These are phyloP conservation scores for Trichosporon sp. DNA, from an alignment of 1,284 basidiomycete genomes.

Conservation along the genomic window DNA sequence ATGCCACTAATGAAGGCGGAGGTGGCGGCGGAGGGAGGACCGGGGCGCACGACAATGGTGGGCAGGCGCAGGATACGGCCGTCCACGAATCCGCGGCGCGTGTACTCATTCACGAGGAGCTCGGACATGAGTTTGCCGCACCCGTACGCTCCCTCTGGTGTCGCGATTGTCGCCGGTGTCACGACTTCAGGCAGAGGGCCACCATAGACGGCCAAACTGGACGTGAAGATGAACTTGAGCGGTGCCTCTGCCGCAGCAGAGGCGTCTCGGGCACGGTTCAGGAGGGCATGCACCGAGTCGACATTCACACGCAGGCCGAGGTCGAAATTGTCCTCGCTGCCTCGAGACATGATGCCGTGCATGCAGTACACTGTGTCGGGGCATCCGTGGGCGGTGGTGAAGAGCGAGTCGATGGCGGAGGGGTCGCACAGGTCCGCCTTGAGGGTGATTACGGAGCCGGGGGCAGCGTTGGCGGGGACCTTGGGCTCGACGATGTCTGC, in stretches of 20 bases:
- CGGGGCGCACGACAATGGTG: constrained; percentile 65
- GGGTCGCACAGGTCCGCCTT: constrained; percentile 62
- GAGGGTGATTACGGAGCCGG: constrained; percentile 52
- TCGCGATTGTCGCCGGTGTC: constrained; percentile 61
- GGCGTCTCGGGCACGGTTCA: constrained; percentile 58
- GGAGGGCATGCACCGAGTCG: constrained; percentile 63
- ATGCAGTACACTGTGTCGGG: constrained; percentile 61
- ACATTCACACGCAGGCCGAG: constrained; percentile 66
- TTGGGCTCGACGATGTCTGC: constrained; percentile 60
- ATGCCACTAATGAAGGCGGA: constrained; percentile 67
- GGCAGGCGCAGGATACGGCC: constrained; percentile 67
- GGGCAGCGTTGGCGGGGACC: constrained; percentile 55
- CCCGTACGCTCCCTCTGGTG: constrained; percentile 66
- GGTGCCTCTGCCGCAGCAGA: constrained; percentile 29
- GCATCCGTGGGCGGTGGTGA: constrained; percentile 47
- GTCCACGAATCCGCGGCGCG: constrained; percentile 65
- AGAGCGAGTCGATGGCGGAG: constrained; percentile 58
- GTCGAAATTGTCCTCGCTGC: constrained; percentile 67
- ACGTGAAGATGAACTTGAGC: constrained; percentile 66
- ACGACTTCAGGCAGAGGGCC: constrained; percentile 64
- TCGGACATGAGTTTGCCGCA: constrained; percentile 65
- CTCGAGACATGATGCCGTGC: constrained; percentile 68
- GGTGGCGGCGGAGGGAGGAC: constrained; percentile 63
- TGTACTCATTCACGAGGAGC: constrained; percentile 66
- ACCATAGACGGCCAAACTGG: constrained; percentile 68